These are phyloP conservation scores for Leccinum barrowsii DNA, from an alignment of 768 basidiomycete genomes.

Conservation along the genomic window DNA sequence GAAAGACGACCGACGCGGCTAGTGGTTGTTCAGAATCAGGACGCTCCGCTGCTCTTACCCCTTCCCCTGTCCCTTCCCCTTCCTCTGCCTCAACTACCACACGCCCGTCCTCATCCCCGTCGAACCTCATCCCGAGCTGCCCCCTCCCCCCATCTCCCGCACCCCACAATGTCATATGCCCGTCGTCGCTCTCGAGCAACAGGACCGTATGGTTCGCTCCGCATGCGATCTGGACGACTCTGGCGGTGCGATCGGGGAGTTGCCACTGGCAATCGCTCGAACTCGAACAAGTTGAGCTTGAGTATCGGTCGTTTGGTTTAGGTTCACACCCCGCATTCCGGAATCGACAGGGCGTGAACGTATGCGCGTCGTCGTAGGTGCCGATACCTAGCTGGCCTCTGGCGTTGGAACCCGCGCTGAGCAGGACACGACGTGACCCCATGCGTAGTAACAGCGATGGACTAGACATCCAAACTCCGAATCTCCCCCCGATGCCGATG, in stretches of 20 bases:
- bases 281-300: background rate
- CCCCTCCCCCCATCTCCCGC: constrained; percentile 69
- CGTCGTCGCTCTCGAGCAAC: constrained; percentile 44
- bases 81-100: background rate
- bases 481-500: background rate
- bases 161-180: constrained; percentile 56
- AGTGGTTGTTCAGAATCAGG: background rate
- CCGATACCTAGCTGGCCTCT: constrained; percentile 45
- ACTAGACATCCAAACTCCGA: background rate
- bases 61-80: background rate
- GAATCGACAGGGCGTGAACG: constrained; percentile 39
- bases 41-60: background rate
- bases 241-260: constrained; percentile 24
- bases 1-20: constrained; percentile 37
- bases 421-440: constrained; percentile 19
- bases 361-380: constrained; percentile 36
- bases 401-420: constrained; percentile 48
- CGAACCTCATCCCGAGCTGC: constrained; percentile 56
- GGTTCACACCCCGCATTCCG: constrained; percentile 3
- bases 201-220: constrained; percentile 81
- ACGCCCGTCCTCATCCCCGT: constrained; percentile 10
- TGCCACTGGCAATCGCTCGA: constrained; percentile 1
- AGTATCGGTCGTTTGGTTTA: background rate
- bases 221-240: constrained; percentile 52
- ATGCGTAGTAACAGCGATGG: background rate